Percentiles rank a stretch among this genome's conserved stretches.
These are phyloP conservation scores for Botrytis fragariae DNA, from an alignment of 2,329 filamentous ascomycete genomes.

Conservation along the genomic window DNA sequence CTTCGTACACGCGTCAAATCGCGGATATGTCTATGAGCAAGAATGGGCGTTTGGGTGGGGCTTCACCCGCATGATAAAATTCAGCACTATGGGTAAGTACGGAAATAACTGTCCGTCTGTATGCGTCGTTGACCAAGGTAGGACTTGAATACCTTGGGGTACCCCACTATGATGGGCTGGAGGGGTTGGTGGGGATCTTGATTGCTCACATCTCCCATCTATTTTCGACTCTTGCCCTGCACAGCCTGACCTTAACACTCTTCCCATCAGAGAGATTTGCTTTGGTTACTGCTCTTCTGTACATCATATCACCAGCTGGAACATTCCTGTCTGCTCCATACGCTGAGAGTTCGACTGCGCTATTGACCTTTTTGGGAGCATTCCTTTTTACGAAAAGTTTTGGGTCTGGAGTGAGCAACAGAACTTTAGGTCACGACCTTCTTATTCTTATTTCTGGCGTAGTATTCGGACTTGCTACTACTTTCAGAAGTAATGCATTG, in stretches of 20 bases:
- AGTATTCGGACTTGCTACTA: slow-evolving; percentile 68
- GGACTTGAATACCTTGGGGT: slow-evolving; percentile 35
- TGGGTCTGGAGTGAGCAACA: slow-evolving; percentile 38
- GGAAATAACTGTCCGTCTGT: neutral
- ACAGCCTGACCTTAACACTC: slow-evolving; percentile 60
- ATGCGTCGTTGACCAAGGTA: slow-evolving; percentile 22
- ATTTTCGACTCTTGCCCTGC: slow-evolving; percentile 69
- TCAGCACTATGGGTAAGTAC: slow-evolving; percentile 30
- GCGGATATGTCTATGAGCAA: slow-evolving; percentile 72
- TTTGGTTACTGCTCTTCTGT: slow-evolving; percentile 68
- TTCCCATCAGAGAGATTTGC: slow-evolving; percentile 51
- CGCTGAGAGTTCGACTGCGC: slow-evolving; percentile 74
- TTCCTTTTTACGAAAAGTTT: slow-evolving; percentile 61
- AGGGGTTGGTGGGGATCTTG: slow-evolving; percentile 57
- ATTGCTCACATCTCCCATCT: slow-evolving; percentile 76
- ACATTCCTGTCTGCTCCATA: slow-evolving; percentile 88
- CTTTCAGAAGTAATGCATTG: slow-evolving; percentile 81
- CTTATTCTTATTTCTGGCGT: slow-evolving; percentile 62
- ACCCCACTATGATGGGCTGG: slow-evolving; percentile 39
- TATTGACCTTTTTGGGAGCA: slow-evolving; percentile 72
- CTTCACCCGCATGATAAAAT: slow-evolving; percentile 45
- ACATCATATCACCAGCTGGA: slow-evolving; percentile 83
- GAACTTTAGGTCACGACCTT: slow-evolving; percentile 41
- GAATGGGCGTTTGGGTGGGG: slow-evolving; percentile 78
- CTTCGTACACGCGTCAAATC: slow-evolving; percentile 60